Evolutionary conservation across 306 rosid species (phyloP).

Genomic region (Sesbania bispinosa): DNA sequence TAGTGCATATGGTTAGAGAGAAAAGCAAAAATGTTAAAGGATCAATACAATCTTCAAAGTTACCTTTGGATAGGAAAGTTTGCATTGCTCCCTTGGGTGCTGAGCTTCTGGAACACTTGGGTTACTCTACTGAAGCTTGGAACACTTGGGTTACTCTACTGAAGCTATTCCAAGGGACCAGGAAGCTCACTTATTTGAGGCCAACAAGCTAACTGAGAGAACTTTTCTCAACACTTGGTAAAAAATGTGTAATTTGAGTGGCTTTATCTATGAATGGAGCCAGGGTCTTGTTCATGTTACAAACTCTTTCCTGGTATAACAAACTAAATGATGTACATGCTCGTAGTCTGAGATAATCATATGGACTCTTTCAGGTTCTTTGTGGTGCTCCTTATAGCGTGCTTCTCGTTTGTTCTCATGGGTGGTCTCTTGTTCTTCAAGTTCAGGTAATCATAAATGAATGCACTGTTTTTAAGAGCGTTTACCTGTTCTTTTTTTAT

Average conservation of each 20-base stretch:
- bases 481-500: not conserved
- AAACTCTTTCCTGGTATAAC: not conserved
- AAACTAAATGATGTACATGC: not conserved
- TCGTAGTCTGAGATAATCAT: conserved; percentile 11
- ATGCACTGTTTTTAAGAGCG: conserved; percentile 17
- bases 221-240: not conserved
- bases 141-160: not conserved
- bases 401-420: conserved; percentile 75
- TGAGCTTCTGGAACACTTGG: not conserved
- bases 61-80: not conserved
- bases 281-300: not conserved
- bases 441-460: conserved; percentile 61
- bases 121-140: not conserved
- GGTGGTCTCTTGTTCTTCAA: conserved; percentile 88
- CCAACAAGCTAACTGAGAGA: conserved; percentile 5
- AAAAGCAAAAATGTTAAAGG: not conserved
- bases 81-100: not conserved
- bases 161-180: not conserved
- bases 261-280: not conserved
- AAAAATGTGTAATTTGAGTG: not conserved
- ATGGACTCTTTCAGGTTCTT: conserved; percentile 66
- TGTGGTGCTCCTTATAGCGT: conserved; percentile 70
- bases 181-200: conserved; percentile 1
- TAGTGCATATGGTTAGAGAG: conserved; percentile 8
- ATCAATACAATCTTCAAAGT: not conserved